A percentile compares a stretch with the other conserved stretches of the same genome.
These are phyloP conservation scores for Aureobasidium namibiae DNA, from an alignment of 2,329 filamentous ascomycete genomes.

Conservation along the genomic window DNA sequence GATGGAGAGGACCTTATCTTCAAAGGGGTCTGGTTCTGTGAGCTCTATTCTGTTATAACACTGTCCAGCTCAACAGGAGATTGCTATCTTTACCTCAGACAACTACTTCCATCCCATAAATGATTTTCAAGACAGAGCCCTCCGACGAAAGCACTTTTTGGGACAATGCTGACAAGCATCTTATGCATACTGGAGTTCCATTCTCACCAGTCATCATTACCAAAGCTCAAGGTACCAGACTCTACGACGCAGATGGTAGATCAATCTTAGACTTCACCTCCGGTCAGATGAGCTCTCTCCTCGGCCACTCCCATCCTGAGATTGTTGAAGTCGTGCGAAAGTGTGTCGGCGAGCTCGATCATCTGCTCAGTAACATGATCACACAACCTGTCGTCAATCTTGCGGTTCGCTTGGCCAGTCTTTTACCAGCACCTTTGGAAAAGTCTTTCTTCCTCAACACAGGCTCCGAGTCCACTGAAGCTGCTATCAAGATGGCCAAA, in stretches of 20 bases:
- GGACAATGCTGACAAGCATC: constrained; percentile 21
- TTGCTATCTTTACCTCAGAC: too few relatives aligned
- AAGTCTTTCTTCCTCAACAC: constrained; percentile 53
- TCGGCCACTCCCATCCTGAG: constrained; percentile 52
- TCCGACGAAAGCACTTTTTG: neutral
- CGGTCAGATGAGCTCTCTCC: constrained; percentile 52
- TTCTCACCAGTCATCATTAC: constrained; percentile 36
- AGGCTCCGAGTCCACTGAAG: constrained; percentile 48
- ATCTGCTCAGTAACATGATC: constrained; percentile 53
- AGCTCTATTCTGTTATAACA: neutral
- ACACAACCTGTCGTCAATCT: constrained; percentile 50
- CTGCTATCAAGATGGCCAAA: constrained; percentile 58
- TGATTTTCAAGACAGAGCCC: neutral
- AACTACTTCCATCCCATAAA: neutral
- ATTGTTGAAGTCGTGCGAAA: constrained; percentile 46
- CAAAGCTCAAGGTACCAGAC: constrained; percentile 36
- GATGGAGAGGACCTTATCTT: neutral
- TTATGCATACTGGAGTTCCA: constrained; percentile 37
- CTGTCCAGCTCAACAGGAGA: neutral
- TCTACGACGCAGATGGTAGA: constrained; percentile 38
- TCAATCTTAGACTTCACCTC: constrained; percentile 52
- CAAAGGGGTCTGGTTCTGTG: neutral
- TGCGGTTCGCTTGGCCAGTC: constrained; percentile 40
- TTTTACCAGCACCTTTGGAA: constrained; percentile 43
- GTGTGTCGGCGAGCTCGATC: constrained; percentile 46